Evolutionary conservation across 805 yeast species (phyloP).

Genomic region (Yarrowia bubula): DNA sequence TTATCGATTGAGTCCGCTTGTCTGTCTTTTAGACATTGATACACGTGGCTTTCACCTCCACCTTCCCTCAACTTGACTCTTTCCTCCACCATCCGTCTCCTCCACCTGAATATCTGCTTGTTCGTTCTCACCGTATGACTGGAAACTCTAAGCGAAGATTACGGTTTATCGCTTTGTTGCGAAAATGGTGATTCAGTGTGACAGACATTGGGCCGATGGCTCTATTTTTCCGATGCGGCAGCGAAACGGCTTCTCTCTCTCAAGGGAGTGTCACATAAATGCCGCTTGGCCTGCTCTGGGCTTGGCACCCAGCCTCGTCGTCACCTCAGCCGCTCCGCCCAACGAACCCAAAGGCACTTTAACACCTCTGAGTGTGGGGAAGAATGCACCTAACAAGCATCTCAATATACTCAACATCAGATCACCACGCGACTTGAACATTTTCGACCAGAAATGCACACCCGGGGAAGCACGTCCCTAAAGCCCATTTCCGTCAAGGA

Average conservation of each 20-base stretch:
- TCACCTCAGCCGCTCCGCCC: background rate
- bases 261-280: background rate
- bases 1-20: too few relatives aligned
- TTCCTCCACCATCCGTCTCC: background rate
- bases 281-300: background rate
- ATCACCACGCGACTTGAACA: slow-evolving; percentile 1
- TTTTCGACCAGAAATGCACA: background rate
- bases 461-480: slow-evolving; percentile 14
- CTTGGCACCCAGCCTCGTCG: background rate
- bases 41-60: too few relatives aligned
- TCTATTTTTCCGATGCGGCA: background rate
- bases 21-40: too few relatives aligned
- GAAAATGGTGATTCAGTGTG: background rate
- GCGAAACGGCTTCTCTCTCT: background rate
- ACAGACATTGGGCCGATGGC: background rate
- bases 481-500: slow-evolving; percentile 21
- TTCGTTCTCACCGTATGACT: background rate
- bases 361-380: slow-evolving; percentile 7
- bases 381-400: slow-evolving; percentile 4
- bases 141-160: background rate
- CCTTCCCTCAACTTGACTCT: too few relatives aligned
- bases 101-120: background rate
- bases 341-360: slow-evolving; percentile 13
- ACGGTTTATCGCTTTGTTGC: background rate
- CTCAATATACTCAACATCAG: background rate